phyloP scores from a whole-genome alignment of 108 stramenopile species.

The Nannochloropsis gaditana region DNA sequence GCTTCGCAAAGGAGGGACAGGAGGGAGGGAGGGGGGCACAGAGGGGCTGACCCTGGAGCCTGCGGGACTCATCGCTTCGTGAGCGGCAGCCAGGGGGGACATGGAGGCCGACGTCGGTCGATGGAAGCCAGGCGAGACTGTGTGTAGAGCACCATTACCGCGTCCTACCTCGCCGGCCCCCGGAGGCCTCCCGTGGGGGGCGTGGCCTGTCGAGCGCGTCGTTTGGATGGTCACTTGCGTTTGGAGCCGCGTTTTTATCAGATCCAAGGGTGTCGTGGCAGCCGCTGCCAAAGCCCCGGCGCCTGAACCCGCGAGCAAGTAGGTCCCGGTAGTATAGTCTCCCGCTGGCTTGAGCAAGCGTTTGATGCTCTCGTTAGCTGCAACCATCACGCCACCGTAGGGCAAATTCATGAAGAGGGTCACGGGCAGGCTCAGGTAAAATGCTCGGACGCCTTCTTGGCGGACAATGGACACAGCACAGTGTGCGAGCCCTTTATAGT shows the following conservation, averaged over 20 bases:
- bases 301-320: slow-evolving; percentile 66
- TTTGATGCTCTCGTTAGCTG: slow-evolving; percentile 80
- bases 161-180: neutral
- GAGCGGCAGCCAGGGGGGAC: neutral
- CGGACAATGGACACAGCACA: slow-evolving; percentile 51
- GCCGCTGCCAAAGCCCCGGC: slow-evolving; percentile 83
- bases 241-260: slow-evolving; percentile 82
- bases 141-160: neutral
- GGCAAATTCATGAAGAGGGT: slow-evolving; percentile 95
- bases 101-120: neutral
- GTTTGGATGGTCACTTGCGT: slow-evolving; percentile 37
- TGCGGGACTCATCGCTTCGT: neutral
- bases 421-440: slow-evolving; percentile 80
- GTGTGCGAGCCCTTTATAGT: slow-evolving; percentile 70
- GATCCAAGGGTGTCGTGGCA: slow-evolving; percentile 88
- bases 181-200: neutral
- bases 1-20: neutral
- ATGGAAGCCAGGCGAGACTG: neutral
- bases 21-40: neutral
- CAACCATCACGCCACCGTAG: slow-evolving; percentile 90
- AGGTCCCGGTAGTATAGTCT: slow-evolving; percentile 37
- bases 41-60: neutral
- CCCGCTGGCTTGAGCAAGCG: slow-evolving; percentile 46
- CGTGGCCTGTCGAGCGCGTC: neutral
- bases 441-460: slow-evolving; percentile 62